phyloP scores from a whole-genome alignment of 305 asterid genomes.

The Plantago coronopus region DNA sequence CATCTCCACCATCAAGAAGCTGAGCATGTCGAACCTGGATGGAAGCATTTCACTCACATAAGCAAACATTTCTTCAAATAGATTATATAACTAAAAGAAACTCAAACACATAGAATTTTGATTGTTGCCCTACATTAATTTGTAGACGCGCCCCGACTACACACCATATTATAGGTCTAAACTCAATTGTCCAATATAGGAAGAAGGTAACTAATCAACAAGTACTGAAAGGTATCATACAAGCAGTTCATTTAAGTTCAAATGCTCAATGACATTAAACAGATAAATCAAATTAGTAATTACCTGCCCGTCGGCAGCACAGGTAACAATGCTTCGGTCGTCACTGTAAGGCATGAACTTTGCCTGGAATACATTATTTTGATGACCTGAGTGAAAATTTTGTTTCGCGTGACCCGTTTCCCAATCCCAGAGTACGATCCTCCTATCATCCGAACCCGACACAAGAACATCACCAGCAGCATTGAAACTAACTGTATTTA shows the following conservation, averaged over 20 bases:
- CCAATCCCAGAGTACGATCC: conserved; percentile 92
- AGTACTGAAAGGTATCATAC: background rate
- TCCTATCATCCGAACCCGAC: conserved; percentile 82
- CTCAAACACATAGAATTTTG: conserved; percentile 2
- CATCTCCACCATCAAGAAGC: conserved; percentile 59
- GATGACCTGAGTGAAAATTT: conserved; percentile 70
- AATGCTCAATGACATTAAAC: background rate
- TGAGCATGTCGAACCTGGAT: conserved; percentile 76
- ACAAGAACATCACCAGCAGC: conserved; percentile 60
- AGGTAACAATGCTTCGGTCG: conserved; percentile 77
- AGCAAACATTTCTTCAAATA: conserved; percentile 14
- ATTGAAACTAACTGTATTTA: conserved; percentile 78
- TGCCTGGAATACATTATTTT: conserved; percentile 80
- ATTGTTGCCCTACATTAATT: conserved; percentile 5
- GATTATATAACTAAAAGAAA: conserved; percentile 10
- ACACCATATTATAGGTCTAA: conserved; percentile 9
- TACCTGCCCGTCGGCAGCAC: conserved; percentile 98
- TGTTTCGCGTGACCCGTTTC: conserved; percentile 58
- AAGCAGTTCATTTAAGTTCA: background rate
- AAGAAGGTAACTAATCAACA: conserved; percentile 7
- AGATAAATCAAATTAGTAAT: conserved; percentile 7
- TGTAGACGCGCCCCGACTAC: background rate
- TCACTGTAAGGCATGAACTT: conserved; percentile 79
- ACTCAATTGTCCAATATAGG: conserved; percentile 4
- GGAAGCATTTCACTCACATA: conserved; percentile 10